A percentile compares a stretch with the other conserved stretches of the same genome.
These are phyloP conservation scores for Scheffersomyces illinoinensis DNA, from an alignment of 1,139 yeast species.

Conservation along the genomic window DNA sequence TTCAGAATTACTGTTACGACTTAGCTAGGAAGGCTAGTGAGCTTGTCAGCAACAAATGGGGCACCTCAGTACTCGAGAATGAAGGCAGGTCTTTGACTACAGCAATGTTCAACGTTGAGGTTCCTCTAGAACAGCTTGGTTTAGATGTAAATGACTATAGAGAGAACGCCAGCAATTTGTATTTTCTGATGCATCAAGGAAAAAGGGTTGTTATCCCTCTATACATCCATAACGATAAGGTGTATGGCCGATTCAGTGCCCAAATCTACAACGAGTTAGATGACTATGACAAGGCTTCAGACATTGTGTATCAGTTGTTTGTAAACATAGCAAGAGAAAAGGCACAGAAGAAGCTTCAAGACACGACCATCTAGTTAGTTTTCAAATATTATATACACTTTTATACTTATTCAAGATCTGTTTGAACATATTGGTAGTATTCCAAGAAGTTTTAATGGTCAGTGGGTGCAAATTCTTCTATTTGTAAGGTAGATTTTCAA, in stretches of 20 bases:
- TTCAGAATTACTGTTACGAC: conserved; percentile 45
- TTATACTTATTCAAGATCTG: neutral
- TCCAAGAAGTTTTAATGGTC: neutral
- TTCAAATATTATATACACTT: neutral
- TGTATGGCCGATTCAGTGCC: conserved; percentile 56
- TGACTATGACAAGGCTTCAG: conserved; percentile 52
- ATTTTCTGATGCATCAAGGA: neutral
- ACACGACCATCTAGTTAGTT: neutral
- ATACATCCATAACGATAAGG: conserved; percentile 37
- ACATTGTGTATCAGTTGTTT: conserved; percentile 5
- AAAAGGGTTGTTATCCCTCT: conserved; percentile 36
- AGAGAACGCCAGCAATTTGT: conserved; percentile 6
- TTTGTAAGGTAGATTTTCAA: too few relatives aligned
- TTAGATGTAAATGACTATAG: conserved; percentile 11
- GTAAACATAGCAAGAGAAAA: neutral
- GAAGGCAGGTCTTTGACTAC: conserved; percentile 31
- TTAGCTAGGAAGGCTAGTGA: conserved; percentile 48
- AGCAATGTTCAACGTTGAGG: conserved; percentile 48
- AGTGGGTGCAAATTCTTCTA: neutral
- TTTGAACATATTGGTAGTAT: neutral
- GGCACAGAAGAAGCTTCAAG: neutral
- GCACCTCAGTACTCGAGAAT: conserved; percentile 32
- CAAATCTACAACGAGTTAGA: conserved; percentile 58
- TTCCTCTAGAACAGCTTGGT: conserved; percentile 30
- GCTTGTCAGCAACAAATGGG: conserved; percentile 39